A percentile compares a stretch with the other conserved stretches of the same genome.
phyloP scores from a whole-genome alignment of 805 yeast species.

The Scheffersomyces coipomensis region DNA sequence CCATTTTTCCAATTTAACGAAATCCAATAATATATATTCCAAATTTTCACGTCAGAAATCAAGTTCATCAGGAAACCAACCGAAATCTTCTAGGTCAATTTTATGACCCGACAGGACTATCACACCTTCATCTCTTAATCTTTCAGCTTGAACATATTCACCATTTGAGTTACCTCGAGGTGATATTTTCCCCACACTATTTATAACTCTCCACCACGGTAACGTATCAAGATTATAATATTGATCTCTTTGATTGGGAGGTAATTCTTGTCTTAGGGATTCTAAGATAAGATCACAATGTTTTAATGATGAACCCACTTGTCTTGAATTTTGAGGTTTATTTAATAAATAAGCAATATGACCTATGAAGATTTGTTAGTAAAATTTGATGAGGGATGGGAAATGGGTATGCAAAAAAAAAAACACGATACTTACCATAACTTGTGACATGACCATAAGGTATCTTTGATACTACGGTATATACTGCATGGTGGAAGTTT shows the following conservation, averaged over 20 bases:
- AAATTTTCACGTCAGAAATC: too few relatives aligned
- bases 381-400: not conserved
- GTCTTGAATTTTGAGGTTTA: conserved; percentile 67
- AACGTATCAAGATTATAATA: conserved; percentile 29
- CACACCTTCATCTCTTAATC: conserved; percentile 49
- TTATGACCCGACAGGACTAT: conserved; percentile 29
- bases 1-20: too few relatives aligned
- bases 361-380: conserved; percentile 24
- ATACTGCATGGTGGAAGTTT: conserved; percentile 63
- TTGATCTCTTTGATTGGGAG: conserved; percentile 7
- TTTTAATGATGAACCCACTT: conserved; percentile 72
- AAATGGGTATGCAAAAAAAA: not conserved
- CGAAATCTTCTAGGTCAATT: conserved; percentile 46
- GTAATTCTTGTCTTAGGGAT: conserved; percentile 20
- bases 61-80: conserved; percentile 69
- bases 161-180: conserved; percentile 43
- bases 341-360: conserved; percentile 66
- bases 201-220: conserved; percentile 83
- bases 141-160: conserved; percentile 45
- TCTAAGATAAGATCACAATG: conserved; percentile 26
- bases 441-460: conserved; percentile 67
- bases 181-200: conserved; percentile 62
- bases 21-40: too few relatives aligned
- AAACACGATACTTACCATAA: conserved; percentile 46
- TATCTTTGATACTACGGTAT: conserved; percentile 47